A percentile compares a stretch with the other conserved stretches of the same genome.
phyloP scores from a whole-genome alignment of 2,329 filamentous ascomycete genomes.

The Saccharata proteae region DNA sequence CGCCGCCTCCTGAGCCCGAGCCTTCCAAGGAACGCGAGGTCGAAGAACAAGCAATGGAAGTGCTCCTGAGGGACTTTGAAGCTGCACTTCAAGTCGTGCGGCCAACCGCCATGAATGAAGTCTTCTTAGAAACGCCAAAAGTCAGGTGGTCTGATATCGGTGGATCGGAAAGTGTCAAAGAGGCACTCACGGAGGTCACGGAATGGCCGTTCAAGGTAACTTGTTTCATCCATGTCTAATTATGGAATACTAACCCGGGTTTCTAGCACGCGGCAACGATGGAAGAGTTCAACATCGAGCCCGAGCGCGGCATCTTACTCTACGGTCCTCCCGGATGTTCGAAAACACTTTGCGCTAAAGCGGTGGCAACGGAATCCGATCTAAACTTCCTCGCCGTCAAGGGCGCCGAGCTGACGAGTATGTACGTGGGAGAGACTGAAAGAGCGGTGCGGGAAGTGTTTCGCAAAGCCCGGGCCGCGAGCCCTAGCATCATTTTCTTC shows the following conservation, averaged over 20 bases:
- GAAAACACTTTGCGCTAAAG: constrained; percentile 85
- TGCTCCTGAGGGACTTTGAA: constrained; percentile 43
- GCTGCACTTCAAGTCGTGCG: constrained; percentile 56
- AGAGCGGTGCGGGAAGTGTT: constrained; percentile 76
- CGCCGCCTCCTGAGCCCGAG: background rate
- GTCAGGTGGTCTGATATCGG: constrained; percentile 82
- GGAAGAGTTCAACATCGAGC: constrained; percentile 39
- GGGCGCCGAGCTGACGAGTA: constrained; percentile 83
- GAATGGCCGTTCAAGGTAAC: constrained; percentile 45
- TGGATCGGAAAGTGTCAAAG: constrained; percentile 66
- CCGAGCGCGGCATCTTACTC: constrained; percentile 71
- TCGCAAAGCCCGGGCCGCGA: constrained; percentile 69
- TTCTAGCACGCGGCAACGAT: constrained; percentile 38
- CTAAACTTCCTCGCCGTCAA: constrained; percentile 94
- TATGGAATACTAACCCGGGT: constrained; percentile 9
- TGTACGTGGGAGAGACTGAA: constrained; percentile 95
- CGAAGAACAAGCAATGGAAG: constrained; percentile 14
- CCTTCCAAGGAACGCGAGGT: background rate
- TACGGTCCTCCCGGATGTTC: constrained; percentile 92
- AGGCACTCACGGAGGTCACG: constrained; percentile 43
- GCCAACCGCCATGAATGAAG: constrained; percentile 78
- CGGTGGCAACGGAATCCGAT: constrained; percentile 77
- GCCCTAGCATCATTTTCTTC: constrained; percentile 90
- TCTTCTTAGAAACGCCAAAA: constrained; percentile 78
- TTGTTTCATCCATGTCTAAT: constrained; percentile 10